phyloP scores from a whole-genome alignment of 352 stramenopile genomes.

The Ophiocytium majus region DNA sequence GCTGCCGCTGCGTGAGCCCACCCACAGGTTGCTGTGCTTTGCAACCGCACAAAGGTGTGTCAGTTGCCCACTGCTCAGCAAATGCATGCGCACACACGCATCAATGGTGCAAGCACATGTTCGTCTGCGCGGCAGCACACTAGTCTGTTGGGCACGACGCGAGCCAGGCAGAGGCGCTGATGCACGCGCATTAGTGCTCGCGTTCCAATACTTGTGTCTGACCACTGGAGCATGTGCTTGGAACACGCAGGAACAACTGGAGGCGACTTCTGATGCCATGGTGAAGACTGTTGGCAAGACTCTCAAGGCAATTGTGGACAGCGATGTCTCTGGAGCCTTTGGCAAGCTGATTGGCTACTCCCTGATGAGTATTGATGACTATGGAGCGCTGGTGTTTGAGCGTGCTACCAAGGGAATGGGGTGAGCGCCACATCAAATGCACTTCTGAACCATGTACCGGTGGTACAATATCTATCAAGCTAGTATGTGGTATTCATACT shows the following conservation, averaged over 20 bases:
- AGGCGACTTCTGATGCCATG: neutral
- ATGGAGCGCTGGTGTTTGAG: constrained; percentile 41
- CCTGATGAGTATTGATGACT: constrained; percentile 45
- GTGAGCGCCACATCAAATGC: neutral
- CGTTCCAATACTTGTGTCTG: neutral
- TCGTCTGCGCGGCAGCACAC: too few relatives aligned
- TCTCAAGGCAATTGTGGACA: neutral
- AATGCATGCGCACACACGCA: too few relatives aligned
- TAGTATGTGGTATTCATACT: too few relatives aligned
- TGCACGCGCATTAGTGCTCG: too few relatives aligned
- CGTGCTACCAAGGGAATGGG: constrained; percentile 38
- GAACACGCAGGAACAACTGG: neutral
- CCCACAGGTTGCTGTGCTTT: too few relatives aligned
- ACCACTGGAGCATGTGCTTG: neutral
- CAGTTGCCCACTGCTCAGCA: too few relatives aligned
- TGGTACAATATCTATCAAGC: too few relatives aligned
- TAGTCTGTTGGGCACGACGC: too few relatives aligned
- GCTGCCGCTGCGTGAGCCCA: too few relatives aligned
- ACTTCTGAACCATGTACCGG: neutral
- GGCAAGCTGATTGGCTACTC: constrained; percentile 47
- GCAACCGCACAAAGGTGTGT: too few relatives aligned
- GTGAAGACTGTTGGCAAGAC: neutral
- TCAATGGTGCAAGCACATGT: too few relatives aligned
- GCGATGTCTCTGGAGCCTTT: constrained; percentile 46
- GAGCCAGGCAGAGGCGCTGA: too few relatives aligned